Conservation (phyloP, 352 stramenopile genomes). For the Pythium diclinum region DNA sequence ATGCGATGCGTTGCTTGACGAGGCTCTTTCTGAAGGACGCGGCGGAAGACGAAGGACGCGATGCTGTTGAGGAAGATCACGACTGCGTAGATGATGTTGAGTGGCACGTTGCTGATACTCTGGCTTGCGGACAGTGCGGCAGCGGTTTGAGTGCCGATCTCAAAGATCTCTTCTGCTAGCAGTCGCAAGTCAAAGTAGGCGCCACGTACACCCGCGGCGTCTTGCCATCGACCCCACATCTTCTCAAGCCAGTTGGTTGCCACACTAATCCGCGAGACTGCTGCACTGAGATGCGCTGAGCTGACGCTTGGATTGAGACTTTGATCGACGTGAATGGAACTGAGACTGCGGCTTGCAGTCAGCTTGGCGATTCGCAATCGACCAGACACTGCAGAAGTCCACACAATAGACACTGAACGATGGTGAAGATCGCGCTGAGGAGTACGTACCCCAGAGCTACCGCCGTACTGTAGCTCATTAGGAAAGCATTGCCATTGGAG, state of each 20-base stretch:
- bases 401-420: too few species aligned
- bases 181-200: slow-evolving; percentile 6
- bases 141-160: neutral
- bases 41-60: neutral
- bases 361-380: too few species aligned
- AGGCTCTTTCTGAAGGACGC: neutral
- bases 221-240: too few species aligned
- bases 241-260: too few species aligned
- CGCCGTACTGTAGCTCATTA: neutral
- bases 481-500: neutral
- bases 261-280: too few species aligned
- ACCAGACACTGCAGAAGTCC: too few species aligned
- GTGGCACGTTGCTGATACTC: slow-evolving; percentile 4
- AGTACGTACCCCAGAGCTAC: neutral
- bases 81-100: slow-evolving; percentile 15
- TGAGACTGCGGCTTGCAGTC: too few species aligned
- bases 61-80: slow-evolving; percentile 21
- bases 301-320: too few species aligned
- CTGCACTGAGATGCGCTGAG: too few species aligned
- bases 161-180: neutral
- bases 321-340: too few species aligned
- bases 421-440: neutral
- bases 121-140: neutral
- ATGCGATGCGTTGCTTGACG: slow-evolving; percentile 1
- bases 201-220: slow-evolving; percentile 1